Evolutionary conservation across 2,329 filamentous ascomycete genomes (phyloP).

Genomic region (Onygena corvina): DNA sequence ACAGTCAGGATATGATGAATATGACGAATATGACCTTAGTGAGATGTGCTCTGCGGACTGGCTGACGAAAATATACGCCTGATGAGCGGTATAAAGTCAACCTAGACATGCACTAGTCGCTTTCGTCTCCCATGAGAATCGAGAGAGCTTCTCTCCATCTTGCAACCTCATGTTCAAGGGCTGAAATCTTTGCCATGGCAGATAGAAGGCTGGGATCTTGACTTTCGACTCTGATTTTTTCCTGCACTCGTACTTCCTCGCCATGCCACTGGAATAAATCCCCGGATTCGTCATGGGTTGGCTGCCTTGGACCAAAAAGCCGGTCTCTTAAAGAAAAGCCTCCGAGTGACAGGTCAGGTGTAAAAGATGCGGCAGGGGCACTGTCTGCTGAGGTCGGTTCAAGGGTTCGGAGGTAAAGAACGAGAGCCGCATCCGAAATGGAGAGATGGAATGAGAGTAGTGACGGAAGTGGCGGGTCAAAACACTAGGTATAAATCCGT

Average conservation of each 20-base stretch:
- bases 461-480: conserved; percentile 51
- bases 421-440: conserved; percentile 57
- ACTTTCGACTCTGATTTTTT: conserved; percentile 80
- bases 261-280: conserved; percentile 58
- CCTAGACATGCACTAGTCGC: conserved; percentile 17
- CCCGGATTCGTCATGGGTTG: conserved; percentile 70
- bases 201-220: conserved; percentile 79
- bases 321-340: conserved; percentile 49
- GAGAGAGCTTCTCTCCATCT: conserved; percentile 60
- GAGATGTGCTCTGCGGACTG: no score
- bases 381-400: conserved; percentile 49
- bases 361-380: conserved; percentile 53
- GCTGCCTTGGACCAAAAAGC: conserved; percentile 39
- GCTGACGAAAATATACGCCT: no score
- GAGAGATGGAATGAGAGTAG: conserved; percentile 61
- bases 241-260: conserved; percentile 68
- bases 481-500: conserved; percentile 23
- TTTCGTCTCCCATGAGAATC: conserved; percentile 57
- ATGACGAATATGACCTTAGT: no score
- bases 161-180: conserved; percentile 59
- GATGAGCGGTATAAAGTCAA: no score
- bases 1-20: not conserved
- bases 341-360: conserved; percentile 50
- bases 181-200: conserved; percentile 68
- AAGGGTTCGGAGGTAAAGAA: conserved; percentile 57